A percentile compares a stretch with the other conserved stretches of the same genome.
Conservation (phyloP, 345 rosid genomes). For the Iberis pinnata region DNA sequence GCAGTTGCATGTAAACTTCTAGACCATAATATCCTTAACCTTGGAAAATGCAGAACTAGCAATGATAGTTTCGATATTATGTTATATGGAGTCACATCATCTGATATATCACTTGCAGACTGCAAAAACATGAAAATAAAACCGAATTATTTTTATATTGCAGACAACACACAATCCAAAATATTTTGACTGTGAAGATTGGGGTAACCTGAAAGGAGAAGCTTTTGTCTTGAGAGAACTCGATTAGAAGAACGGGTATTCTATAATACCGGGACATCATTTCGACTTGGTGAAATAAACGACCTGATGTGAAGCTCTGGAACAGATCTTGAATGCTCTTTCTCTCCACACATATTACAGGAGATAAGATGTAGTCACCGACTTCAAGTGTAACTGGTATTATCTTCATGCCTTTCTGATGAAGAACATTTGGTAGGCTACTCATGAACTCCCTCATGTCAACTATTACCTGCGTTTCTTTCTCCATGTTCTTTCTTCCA, state of each 20-base stretch:
- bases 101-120: constrained; percentile 92
- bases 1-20: constrained; percentile 94
- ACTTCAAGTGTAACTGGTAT: constrained; percentile 90
- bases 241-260: constrained; percentile 92
- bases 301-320: constrained; percentile 86
- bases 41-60: constrained; percentile 85
- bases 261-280: constrained; percentile 82
- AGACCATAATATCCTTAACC: constrained; percentile 88
- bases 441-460: constrained; percentile 99
- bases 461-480: constrained; percentile 92
- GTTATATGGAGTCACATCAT: constrained; percentile 86
- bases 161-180: too few species aligned
- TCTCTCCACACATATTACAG: constrained; percentile 80
- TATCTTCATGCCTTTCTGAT: constrained; percentile 87
- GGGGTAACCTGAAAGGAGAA: constrained; percentile 80
- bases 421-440: constrained; percentile 96
- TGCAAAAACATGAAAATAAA: constrained; percentile 27
- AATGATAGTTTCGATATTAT: constrained; percentile 90
- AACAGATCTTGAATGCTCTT: constrained; percentile 97
- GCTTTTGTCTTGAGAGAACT: constrained; percentile 97
- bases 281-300: constrained; percentile 91
- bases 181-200: constrained; percentile 1
- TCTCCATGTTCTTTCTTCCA: constrained; percentile 81
- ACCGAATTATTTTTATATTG: too few species aligned
- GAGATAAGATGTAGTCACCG: constrained; percentile 89